phyloP scores from a whole-genome alignment of 257 asterid genomes.

The Solanum boliviense region DNA sequence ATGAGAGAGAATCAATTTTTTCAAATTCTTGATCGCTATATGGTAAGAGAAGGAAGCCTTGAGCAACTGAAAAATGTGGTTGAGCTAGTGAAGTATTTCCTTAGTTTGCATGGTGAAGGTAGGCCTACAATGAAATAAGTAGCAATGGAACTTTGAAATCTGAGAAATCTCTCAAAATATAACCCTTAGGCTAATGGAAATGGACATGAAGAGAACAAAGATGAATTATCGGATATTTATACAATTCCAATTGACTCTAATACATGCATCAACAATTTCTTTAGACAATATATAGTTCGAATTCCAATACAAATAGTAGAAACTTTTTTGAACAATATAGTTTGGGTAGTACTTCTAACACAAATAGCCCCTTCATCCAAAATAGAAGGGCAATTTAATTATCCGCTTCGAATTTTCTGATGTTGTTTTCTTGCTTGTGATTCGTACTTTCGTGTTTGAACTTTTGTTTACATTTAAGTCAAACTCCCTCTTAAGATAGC shows the following conservation, averaged over 20 bases:
- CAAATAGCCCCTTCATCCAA: neutral
- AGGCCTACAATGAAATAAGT: constrained; percentile 55
- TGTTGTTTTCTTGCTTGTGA: no score
- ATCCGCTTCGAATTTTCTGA: no score
- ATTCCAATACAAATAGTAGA: neutral
- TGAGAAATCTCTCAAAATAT: constrained; percentile 2
- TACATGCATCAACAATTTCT: no score
- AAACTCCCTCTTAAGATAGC: no score
- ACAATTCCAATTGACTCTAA: neutral
- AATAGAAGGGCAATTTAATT: no score
- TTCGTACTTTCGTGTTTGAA: no score
- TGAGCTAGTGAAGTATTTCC: constrained; percentile 32
- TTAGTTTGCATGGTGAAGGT: constrained; percentile 19
- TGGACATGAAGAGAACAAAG: constrained; percentile 9
- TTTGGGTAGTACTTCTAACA: neutral
- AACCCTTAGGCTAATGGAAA: constrained; percentile 1
- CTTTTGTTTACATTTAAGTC: no score
- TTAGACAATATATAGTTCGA: neutral
- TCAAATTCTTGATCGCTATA: constrained; percentile 22
- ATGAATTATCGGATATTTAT: neutral
- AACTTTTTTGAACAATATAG: neutral
- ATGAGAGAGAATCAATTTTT: constrained; percentile 13
- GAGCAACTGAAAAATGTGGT: constrained; percentile 18
- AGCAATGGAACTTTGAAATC: constrained; percentile 30
- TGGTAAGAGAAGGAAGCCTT: constrained; percentile 30